These are phyloP conservation scores for Erigeron philadelphicus DNA, from an alignment of 140 eudicot species.

Conservation along the genomic window DNA sequence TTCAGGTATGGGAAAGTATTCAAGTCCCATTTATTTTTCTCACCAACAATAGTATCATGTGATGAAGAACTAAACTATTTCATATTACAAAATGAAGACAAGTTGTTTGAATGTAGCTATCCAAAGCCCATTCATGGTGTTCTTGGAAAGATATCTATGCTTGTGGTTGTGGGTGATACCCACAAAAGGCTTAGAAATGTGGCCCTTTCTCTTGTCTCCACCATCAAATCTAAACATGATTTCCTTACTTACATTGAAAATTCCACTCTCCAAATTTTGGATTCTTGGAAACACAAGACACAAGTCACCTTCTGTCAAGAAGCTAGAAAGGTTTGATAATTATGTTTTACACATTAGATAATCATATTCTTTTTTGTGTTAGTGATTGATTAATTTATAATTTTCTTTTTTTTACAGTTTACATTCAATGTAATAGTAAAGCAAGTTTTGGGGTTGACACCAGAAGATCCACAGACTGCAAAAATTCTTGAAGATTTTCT, in stretches of 20 bases:
- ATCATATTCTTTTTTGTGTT: no score
- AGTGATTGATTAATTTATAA: background rate
- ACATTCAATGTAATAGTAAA: conserved; percentile 79
- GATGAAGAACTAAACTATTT: conserved; percentile 70
- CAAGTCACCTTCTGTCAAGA: conserved; percentile 62
- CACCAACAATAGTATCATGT: conserved; percentile 79
- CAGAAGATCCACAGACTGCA: conserved; percentile 56
- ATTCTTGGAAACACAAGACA: conserved; percentile 59
- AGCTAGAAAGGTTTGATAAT: conserved; percentile 76
- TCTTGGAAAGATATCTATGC: conserved; percentile 63
- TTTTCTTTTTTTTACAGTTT: conserved; percentile 35
- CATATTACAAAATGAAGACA: conserved; percentile 75
- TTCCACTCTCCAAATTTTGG: conserved; percentile 40
- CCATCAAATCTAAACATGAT: conserved; percentile 57
- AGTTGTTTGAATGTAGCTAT: conserved; percentile 61
- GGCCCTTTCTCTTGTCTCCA: conserved; percentile 53
- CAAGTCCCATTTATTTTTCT: conserved; percentile 68
- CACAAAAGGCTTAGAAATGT: conserved; percentile 74
- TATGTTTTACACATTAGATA: no score
- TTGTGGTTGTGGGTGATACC: conserved; percentile 61
- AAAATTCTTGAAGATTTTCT: conserved; percentile 62
- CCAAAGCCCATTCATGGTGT: conserved; percentile 70
- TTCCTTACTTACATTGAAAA: conserved; percentile 54
- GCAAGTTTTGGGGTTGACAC: conserved; percentile 64
- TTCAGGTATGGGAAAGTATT: conserved; percentile 88